A percentile compares a stretch with the other conserved stretches of the same genome.
phyloP scores from a whole-genome alignment of 1,139 yeast species.

The Protomyces pachydermus region DNA sequence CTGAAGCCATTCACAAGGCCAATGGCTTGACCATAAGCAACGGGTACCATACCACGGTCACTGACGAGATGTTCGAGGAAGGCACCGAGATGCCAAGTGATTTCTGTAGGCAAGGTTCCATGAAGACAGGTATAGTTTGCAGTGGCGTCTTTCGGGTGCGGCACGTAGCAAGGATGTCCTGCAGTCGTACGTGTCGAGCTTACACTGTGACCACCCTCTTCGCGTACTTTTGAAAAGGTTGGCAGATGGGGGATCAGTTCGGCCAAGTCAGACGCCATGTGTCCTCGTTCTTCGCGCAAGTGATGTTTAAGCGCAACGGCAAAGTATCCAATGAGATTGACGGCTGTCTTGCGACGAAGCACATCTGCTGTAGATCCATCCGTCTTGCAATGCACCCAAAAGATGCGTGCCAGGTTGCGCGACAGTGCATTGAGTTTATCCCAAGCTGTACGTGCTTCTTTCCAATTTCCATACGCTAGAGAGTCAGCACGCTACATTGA shows the following conservation, averaged over 20 bases:
- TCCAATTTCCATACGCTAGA: constrained; percentile 24
- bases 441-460: constrained; percentile 1
- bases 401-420: constrained; percentile 28
- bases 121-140: constrained; percentile 15
- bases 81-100: constrained; percentile 4
- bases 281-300: constrained; percentile 31
- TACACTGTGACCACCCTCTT: background rate
- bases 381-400: constrained; percentile 26
- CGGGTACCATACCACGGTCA: background rate
- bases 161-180: background rate
- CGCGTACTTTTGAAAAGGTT: constrained; percentile 17
- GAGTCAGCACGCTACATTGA: constrained; percentile 29
- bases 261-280: constrained; percentile 29
- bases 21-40: background rate
- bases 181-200: background rate
- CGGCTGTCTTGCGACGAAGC: constrained; percentile 20
- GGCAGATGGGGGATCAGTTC: constrained; percentile 30
- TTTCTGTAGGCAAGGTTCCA: constrained; percentile 31
- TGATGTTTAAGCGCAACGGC: constrained; percentile 32
- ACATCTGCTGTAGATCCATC: constrained; percentile 26
- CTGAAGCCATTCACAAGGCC: background rate
- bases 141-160: background rate
- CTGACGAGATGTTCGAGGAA: background rate
- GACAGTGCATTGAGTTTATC: constrained; percentile 19
- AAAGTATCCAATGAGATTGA: constrained; percentile 29